Percentiles rank a stretch among this genome's conserved stretches.
Conservation (phyloP, 1,139 yeast genomes). For the Geotrichum australiense region DNA sequence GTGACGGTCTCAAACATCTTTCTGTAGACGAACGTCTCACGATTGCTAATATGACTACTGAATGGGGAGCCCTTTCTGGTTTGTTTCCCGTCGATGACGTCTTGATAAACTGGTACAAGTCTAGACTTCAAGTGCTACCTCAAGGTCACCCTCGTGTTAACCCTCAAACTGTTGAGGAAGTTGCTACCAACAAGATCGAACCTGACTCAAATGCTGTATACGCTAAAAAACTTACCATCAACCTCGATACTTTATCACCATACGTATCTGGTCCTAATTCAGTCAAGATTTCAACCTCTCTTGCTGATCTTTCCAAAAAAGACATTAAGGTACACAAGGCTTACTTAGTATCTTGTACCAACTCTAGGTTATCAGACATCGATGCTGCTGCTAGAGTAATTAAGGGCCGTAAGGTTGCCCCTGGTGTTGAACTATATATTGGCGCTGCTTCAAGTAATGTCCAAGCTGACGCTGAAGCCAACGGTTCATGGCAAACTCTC, state of each 20-base stretch:
- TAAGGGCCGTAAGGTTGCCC: slow-evolving; percentile 72
- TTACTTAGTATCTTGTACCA: slow-evolving; percentile 95
- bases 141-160: slow-evolving; percentile 85
- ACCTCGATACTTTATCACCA: slow-evolving; percentile 80
- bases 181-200: slow-evolving; percentile 38
- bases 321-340: slow-evolving; percentile 84
- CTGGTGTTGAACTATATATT: slow-evolving; percentile 87
- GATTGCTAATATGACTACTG: slow-evolving; percentile 98
- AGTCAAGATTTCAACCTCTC: slow-evolving; percentile 79
- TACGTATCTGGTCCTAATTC: slow-evolving; percentile 95
- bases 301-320: slow-evolving; percentile 64
- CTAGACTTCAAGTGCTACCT: slow-evolving; percentile 58
- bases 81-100: slow-evolving; percentile 87
- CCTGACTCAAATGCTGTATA: slow-evolving; percentile 76
- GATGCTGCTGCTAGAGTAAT: slow-evolving; percentile 90
- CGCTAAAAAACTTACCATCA: slow-evolving; percentile 80
- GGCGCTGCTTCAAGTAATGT: slow-evolving; percentile 96
- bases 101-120: slow-evolving; percentile 67
- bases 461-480: slow-evolving; percentile 82
- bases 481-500: slow-evolving; percentile 87
- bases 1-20: slow-evolving; percentile 68
- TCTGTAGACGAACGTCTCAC: slow-evolving; percentile 89
- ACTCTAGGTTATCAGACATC: slow-evolving; percentile 86
- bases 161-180: slow-evolving; percentile 44
- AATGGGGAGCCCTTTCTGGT: slow-evolving; percentile 99